Evolutionary conservation across 2,329 filamentous ascomycete species (phyloP).

Genomic region (Lachnellula arida): DNA sequence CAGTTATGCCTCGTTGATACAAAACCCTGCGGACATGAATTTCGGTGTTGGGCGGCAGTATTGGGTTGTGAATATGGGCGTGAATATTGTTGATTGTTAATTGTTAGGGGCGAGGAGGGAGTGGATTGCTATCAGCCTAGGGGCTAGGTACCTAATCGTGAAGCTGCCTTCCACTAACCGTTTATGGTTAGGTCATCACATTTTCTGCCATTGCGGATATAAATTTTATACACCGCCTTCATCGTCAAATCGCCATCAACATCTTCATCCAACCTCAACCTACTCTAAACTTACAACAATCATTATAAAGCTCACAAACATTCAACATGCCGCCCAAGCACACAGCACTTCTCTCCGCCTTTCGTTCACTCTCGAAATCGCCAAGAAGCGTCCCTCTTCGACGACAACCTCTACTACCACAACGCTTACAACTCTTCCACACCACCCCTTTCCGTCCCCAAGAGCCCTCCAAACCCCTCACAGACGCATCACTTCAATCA

Average conservation of each 20-base stretch:
- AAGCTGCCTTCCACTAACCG: not conserved
- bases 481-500: not conserved
- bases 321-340: conserved; percentile 5
- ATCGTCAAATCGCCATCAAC: not conserved
- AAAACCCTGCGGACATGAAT: not conserved
- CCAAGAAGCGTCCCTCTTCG: not conserved
- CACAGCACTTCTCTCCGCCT: not conserved
- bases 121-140: not conserved
- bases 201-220: not conserved
- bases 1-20: not conserved
- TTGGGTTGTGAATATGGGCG: not conserved
- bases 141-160: not conserved
- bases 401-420: not conserved
- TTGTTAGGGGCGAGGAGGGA: not conserved
- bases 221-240: not conserved
- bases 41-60: no score
- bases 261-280: not conserved
- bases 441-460: not conserved
- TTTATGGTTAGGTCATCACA: not conserved
- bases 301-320: not conserved
- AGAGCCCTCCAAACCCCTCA: not conserved
- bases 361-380: not conserved
- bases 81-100: not conserved
- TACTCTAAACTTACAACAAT: not conserved
- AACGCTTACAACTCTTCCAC: not conserved